Conservation (phyloP, 2,329 filamentous ascomycete species). For the Fusarium miscanthi region DNA sequence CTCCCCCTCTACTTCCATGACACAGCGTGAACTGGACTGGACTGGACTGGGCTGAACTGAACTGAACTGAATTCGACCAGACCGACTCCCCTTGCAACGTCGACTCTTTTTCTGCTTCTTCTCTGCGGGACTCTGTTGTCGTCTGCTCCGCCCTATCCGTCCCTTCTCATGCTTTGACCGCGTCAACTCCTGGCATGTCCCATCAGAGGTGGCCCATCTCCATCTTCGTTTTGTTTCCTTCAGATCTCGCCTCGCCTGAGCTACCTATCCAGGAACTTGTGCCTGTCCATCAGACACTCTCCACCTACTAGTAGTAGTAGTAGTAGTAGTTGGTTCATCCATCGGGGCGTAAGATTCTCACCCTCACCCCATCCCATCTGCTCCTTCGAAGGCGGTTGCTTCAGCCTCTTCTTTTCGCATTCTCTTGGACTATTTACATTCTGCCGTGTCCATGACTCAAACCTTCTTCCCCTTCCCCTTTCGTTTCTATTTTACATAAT, state of each 20-base stretch:
- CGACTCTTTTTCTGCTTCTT: conserved; percentile 10
- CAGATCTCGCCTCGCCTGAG: conserved; percentile 34
- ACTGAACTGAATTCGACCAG: conserved; percentile 14
- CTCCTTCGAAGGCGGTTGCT: conserved; percentile 22
- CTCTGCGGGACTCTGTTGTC: conserved; percentile 1
- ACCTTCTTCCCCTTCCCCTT: conserved; percentile 1
- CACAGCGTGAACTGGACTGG: conserved; percentile 11
- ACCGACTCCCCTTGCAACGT: conserved; percentile 30
- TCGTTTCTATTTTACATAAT: conserved; percentile 46
- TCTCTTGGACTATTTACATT: conserved; percentile 43
- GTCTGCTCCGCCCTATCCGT: conserved; percentile 24
- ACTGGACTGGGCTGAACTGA: not conserved
- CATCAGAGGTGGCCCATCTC: conserved; percentile 31
- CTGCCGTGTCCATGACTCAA: conserved; percentile 37
- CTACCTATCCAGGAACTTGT: conserved; percentile 28
- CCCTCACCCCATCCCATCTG: conserved; percentile 29
- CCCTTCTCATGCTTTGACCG: conserved; percentile 7
- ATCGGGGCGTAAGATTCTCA: conserved; percentile 42
- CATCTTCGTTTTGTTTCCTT: conserved; percentile 30
- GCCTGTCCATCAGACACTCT: conserved; percentile 39
- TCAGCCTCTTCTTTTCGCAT: conserved; percentile 14
- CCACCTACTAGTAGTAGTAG: conserved; percentile 34
- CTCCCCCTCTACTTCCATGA: not conserved
- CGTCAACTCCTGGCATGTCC: conserved; percentile 31
- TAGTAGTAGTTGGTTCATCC: conserved; percentile 17